phyloP scores from a whole-genome alignment of 306 rosid genomes.

The Styphnolobium japonicum region DNA sequence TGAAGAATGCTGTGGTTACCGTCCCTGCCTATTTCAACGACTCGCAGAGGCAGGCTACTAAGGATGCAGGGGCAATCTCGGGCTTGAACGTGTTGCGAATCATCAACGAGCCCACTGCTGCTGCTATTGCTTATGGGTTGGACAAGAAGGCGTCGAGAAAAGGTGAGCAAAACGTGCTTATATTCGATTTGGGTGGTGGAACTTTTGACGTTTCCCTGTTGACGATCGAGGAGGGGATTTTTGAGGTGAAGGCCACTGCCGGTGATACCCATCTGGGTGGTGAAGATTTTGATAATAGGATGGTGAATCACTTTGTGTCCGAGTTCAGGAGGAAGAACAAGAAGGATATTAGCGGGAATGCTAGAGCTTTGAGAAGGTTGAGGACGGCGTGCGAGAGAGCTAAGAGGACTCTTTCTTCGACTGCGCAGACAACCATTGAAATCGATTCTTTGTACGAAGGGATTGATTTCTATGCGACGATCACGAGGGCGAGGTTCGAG shows the following conservation, averaged over 20 bases:
- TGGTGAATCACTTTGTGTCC: constrained; percentile 73
- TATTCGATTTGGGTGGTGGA: constrained; percentile 73
- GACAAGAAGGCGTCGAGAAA: constrained; percentile 67
- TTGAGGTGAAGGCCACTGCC: constrained; percentile 82
- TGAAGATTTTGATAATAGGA: constrained; percentile 75
- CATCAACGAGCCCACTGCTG: constrained; percentile 82
- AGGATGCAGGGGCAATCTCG: constrained; percentile 67
- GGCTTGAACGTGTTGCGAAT: constrained; percentile 72
- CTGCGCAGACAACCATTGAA: constrained; percentile 67
- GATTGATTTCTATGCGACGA: constrained; percentile 67
- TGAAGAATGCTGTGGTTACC: constrained; percentile 71
- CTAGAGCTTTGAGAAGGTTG: constrained; percentile 71
- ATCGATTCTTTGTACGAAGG: constrained; percentile 83
- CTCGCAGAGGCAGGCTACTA: constrained; percentile 82
- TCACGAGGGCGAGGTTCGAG: constrained; percentile 82
- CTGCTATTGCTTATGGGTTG: constrained; percentile 78
- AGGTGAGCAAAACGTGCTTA: constrained; percentile 80
- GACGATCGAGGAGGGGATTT: constrained; percentile 76
- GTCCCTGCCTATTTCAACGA: constrained; percentile 91
- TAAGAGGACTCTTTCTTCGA: constrained; percentile 66
- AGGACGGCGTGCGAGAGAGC: constrained; percentile 82
- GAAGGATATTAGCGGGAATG: constrained; percentile 72
- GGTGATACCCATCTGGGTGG: constrained; percentile 91
- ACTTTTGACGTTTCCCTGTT: constrained; percentile 77
- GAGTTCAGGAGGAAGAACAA: constrained; percentile 70